Percentiles rank a stretch among this genome's conserved stretches.
Conservation (phyloP, 2,329 filamentous ascomycete genomes). For the Sarocladium strictum region DNA sequence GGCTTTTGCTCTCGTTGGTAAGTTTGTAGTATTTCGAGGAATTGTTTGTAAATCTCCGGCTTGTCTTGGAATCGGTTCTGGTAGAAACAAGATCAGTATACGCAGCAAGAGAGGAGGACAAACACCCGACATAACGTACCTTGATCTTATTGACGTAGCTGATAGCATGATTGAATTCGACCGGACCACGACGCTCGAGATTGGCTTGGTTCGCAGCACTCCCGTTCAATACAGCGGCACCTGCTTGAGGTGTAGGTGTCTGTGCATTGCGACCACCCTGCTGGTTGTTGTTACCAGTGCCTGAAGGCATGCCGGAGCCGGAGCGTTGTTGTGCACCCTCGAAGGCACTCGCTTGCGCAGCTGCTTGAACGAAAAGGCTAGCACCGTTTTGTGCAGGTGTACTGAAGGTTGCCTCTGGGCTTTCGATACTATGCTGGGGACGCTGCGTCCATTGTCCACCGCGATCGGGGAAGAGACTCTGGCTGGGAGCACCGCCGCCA, state of each 20-base stretch:
- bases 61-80: slow-evolving; percentile 96
- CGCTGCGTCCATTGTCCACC: slow-evolving; percentile 48
- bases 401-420: slow-evolving; percentile 57
- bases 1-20: slow-evolving; percentile 98
- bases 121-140: slow-evolving; percentile 52
- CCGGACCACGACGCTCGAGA: slow-evolving; percentile 83
- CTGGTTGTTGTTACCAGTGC: slow-evolving; percentile 33
- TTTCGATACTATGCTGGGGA: slow-evolving; percentile 53
- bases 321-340: slow-evolving; percentile 26
- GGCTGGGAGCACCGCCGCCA: slow-evolving; percentile 29
- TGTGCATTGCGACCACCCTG: slow-evolving; percentile 47
- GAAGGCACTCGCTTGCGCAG: slow-evolving; percentile 25
- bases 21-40: slow-evolving; percentile 94
- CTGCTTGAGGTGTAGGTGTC: slow-evolving; percentile 52
- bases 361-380: slow-evolving; percentile 39
- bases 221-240: slow-evolving; percentile 56
- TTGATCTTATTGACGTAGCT: slow-evolving; percentile 99
- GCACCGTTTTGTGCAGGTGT: slow-evolving; percentile 47
- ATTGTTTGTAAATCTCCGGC: slow-evolving; percentile 98
- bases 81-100: slow-evolving; percentile 7
- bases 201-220: slow-evolving; percentile 52
- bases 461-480: slow-evolving; percentile 42
- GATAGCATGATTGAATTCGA: slow-evolving; percentile 98
- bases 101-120: slow-evolving; percentile 3
- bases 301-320: slow-evolving; percentile 20